phyloP scores from a whole-genome alignment of 805 yeast genomes.

The Schwanniomyces pseudopolymorphus region DNA sequence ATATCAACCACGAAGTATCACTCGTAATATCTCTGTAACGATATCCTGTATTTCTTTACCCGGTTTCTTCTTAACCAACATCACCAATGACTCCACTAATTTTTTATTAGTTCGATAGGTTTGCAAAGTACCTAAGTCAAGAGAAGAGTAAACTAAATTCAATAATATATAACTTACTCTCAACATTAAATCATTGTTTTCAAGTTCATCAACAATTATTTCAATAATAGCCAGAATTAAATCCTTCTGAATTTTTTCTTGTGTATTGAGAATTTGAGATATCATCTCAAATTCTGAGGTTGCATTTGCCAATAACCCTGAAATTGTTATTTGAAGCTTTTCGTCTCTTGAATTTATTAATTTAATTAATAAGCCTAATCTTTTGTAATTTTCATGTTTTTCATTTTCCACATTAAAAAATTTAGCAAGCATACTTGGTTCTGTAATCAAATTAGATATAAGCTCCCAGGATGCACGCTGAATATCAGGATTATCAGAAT shows the following conservation, averaged over 20 bases:
- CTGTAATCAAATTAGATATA: slow-evolving; percentile 55
- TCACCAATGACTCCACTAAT: slow-evolving; percentile 9
- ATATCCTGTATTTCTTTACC: slow-evolving; percentile 11
- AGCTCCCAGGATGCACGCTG: slow-evolving; percentile 66
- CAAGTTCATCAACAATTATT: slow-evolving; percentile 23
- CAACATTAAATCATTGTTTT: slow-evolving; percentile 25
- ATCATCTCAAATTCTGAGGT: slow-evolving; percentile 39
- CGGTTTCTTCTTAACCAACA: slow-evolving; percentile 1
- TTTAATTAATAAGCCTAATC: slow-evolving; percentile 31
- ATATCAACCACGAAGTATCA: slow-evolving; percentile 4
- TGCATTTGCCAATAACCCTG: slow-evolving; percentile 42
- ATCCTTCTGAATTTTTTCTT: slow-evolving; percentile 12
- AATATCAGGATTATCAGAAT: slow-evolving; percentile 38
- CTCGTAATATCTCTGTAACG: slow-evolving; percentile 14
- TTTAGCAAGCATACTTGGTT: slow-evolving; percentile 45
- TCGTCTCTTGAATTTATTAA: slow-evolving; percentile 33
- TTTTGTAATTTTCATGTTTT: slow-evolving; percentile 21
- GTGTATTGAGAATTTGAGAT: slow-evolving; percentile 19
- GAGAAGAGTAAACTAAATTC: slow-evolving; percentile 18
- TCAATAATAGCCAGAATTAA: slow-evolving; percentile 17
- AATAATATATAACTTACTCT: slow-evolving; percentile 23
- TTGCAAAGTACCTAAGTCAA: not conserved
- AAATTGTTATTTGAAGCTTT: slow-evolving; percentile 27
- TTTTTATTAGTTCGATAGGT: slow-evolving; percentile 3
- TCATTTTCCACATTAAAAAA: slow-evolving; percentile 55